Evolutionary conservation across 805 yeast genomes (phyloP).

Genomic region (Yarrowia sp.): DNA sequence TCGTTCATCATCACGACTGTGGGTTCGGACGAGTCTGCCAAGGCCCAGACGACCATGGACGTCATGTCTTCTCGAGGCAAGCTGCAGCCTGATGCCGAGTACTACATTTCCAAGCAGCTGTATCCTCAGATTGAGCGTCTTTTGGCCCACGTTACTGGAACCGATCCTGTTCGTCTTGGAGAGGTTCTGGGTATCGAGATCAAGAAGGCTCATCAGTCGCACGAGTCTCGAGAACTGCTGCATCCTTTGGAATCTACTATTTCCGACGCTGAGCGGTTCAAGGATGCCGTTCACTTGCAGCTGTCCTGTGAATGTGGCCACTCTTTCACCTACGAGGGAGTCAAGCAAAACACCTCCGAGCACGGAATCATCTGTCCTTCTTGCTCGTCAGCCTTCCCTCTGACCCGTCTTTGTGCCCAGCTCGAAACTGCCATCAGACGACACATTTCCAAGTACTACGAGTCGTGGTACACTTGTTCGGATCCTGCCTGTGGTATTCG

Average conservation of each 20-base stretch:
- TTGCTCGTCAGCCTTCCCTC: conserved; percentile 53
- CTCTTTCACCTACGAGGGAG: conserved; percentile 68
- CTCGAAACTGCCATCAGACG: conserved; percentile 67
- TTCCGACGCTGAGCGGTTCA: conserved; percentile 78
- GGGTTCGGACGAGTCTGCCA: conserved; percentile 36
- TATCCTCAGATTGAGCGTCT: conserved; percentile 88
- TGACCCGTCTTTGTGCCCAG: conserved; percentile 62
- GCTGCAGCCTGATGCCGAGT: conserved; percentile 68
- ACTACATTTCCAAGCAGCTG: conserved; percentile 82
- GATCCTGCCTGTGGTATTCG: conserved; percentile 74
- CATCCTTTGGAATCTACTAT: conserved; percentile 79
- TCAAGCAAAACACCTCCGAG: conserved; percentile 56
- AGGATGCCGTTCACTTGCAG: conserved; percentile 53
- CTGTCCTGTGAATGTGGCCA: conserved; percentile 61
- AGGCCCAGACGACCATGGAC: conserved; percentile 76
- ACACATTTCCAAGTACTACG: conserved; percentile 72
- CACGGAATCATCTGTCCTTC: conserved; percentile 66
- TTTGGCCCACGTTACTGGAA: conserved; percentile 79
- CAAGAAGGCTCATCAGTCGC: conserved; percentile 42
- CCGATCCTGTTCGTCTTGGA: conserved; percentile 76
- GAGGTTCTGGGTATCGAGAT: conserved; percentile 74
- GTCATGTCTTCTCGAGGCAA: conserved; percentile 46
- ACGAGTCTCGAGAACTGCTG: conserved; percentile 35
- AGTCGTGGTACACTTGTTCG: conserved; percentile 83
- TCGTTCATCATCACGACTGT: conserved; percentile 73